A percentile compares a stretch with the other conserved stretches of the same genome.
phyloP scores from a whole-genome alignment of 192 early-diverging fungal genomes.

The Chytriomyces hyalinus region DNA sequence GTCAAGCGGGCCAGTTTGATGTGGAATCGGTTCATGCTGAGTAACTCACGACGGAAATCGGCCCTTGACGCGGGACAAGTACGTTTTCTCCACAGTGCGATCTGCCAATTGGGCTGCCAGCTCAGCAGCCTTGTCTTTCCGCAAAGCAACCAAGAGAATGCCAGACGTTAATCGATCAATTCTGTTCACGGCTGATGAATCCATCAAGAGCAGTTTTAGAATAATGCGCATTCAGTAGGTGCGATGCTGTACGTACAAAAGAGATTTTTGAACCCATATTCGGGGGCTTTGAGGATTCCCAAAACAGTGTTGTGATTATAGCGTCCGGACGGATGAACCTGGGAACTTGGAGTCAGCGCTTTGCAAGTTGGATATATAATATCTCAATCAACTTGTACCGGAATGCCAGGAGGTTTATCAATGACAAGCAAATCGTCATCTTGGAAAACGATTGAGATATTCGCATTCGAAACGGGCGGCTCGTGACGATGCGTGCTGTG shows the following conservation, averaged over 20 bases:
- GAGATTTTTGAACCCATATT: slow-evolving; percentile 37
- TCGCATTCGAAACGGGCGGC: slow-evolving; percentile 78
- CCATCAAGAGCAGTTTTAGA: not conserved
- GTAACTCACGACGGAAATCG: slow-evolving; percentile 75
- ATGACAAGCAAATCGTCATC: slow-evolving; percentile 77
- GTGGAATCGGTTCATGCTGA: slow-evolving; percentile 2
- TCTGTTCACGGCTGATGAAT: slow-evolving; percentile 76
- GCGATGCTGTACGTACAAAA: slow-evolving; percentile 28
- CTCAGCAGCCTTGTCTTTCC: slow-evolving; percentile 58
- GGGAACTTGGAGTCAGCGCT: not conserved
- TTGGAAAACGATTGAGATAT: slow-evolving; percentile 67
- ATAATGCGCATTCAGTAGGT: no score
- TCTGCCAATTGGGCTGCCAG: slow-evolving; percentile 70
- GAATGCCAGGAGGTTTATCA: slow-evolving; percentile 89
- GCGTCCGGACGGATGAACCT: slow-evolving; percentile 79
- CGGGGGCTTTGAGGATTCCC: slow-evolving; percentile 36
- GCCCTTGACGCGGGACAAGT: slow-evolving; percentile 86
- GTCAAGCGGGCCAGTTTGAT: not conserved
- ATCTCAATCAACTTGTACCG: slow-evolving; percentile 54
- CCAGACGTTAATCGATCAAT: slow-evolving; percentile 95
- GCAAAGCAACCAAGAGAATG: slow-evolving; percentile 76
- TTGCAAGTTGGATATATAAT: not conserved
- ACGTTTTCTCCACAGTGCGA: slow-evolving; percentile 82
- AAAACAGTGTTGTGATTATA: slow-evolving; percentile 84
- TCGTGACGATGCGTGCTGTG: slow-evolving; percentile 94